Evolutionary conservation across 73 alveolate genomes (phyloP).

Genomic region (Symbiodinium natans): DNA sequence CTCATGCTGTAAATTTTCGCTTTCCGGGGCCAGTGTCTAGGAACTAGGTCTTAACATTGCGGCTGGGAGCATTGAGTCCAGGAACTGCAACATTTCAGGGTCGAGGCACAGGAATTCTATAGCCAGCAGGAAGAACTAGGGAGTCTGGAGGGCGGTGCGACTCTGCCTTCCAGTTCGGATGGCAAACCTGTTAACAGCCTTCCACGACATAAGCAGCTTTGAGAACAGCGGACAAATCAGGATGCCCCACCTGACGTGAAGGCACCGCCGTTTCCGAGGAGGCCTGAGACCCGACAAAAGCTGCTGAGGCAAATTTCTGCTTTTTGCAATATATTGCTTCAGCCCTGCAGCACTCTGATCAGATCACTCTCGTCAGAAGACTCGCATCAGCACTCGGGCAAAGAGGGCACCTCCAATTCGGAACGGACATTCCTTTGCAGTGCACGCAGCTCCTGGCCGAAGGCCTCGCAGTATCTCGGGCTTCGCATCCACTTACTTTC

Average conservation of each 20-base stretch:
- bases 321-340: not conserved
- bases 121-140: no score
- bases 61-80: no score
- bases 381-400: not conserved
- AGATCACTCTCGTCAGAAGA: not conserved
- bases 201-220: no score
- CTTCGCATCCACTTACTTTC: not conserved
- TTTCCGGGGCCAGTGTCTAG: not conserved
- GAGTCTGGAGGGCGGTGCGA: no score
- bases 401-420: constrained; percentile 8
- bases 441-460: constrained; percentile 32
- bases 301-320: not conserved
- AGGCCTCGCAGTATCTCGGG: constrained; percentile 31
- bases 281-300: not conserved
- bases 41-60: no score
- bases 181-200: no score
- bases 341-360: not conserved
- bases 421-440: constrained; percentile 58
- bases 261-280: not conserved
- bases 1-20: not conserved
- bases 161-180: no score
- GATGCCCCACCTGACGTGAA: not conserved
- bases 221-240: not conserved
- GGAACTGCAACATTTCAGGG: no score
- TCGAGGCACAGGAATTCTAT: no score